Evolutionary conservation across 306 rosid genomes (phyloP), one percentile per base, ranked within the genome.

Genomic region (Glycine tomentella): DNA sequence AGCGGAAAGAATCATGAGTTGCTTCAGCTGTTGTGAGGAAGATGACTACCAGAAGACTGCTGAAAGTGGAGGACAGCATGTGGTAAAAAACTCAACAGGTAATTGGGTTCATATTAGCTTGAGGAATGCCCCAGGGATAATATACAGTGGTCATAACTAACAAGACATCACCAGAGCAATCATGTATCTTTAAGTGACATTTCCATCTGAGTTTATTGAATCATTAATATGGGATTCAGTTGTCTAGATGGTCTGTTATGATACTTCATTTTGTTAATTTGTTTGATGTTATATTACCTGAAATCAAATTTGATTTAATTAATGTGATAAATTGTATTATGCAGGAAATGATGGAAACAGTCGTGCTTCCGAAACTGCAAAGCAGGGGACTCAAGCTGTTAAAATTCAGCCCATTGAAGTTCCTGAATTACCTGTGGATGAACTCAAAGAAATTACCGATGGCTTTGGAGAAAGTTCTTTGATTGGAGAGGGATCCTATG

Each of bases 401-500:
- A 90, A 86, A 88, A 81, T 89, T 49, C 98, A 80, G 89, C 98
- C 98, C 17, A 89, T 92, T 80, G 92, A 92, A 83, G 98, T 92
- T 84, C 97, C 97, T 68, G 89, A 88, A 25, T 46, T 92, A 86
- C 80, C 82, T 0, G 89, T 79, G 14, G 94, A 90, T 42, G 98
- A 94, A 81, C 90, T 90, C 44, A 94, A 88, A 87, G 95, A 92
- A 48, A 58, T 94, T 53, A 94, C 98, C 1, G 94, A 90, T 5
- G 79, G 46, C 80, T 94, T 89, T 86, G 92, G 97, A 73, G 84
- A 93, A 65, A 71, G 59, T 83, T 80, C 92, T 77, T 82, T 94
- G 92, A 92, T 94, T 85, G 98, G 98, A 81, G 98, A 94, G 88
- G 98, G 98, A 42, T 94, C 98, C 12, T 94, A 89, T 72, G 98